Conservation (phyloP, 192 early-diverging fungal species). For the Haplosporangium gracile region DNA sequence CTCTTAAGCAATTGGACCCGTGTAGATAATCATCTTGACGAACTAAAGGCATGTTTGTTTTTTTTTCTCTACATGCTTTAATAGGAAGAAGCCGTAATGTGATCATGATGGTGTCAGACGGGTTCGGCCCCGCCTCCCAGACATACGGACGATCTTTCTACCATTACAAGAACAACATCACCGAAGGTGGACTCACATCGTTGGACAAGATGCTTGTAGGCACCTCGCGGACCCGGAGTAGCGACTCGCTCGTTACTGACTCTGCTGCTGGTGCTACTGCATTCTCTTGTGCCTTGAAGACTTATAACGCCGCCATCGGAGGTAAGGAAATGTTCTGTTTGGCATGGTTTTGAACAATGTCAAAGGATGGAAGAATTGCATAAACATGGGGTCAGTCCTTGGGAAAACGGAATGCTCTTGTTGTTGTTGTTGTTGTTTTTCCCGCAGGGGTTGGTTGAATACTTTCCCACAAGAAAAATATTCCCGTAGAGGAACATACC, state of each 20-base stretch:
- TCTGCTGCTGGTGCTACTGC: constrained; percentile 98
- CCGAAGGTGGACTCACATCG: constrained; percentile 51
- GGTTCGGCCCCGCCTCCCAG: constrained; percentile 95
- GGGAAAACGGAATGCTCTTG: not conserved
- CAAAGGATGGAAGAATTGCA: not conserved
- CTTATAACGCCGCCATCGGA: constrained; percentile 94
- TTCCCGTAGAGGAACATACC: not conserved
- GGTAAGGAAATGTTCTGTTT: constrained; percentile 55
- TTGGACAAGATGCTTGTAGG: constrained; percentile 87
- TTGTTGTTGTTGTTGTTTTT: not conserved
- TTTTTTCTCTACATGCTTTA: not conserved
- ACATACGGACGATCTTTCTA: constrained; percentile 88
- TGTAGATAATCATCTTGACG: not conserved
- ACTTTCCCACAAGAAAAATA: not conserved
- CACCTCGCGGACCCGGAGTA: constrained; percentile 89
- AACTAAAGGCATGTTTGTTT: not conserved
- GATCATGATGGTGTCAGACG: constrained; percentile 96
- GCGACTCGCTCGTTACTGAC: constrained; percentile 89
- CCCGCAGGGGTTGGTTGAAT: not conserved
- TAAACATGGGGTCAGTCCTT: not conserved
- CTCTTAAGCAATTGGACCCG: no score
- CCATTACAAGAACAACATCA: constrained; percentile 67
- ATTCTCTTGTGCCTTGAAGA: constrained; percentile 90
- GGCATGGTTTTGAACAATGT: no score
- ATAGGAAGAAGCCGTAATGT: constrained; percentile 70